phyloP scores from a whole-genome alignment of 352 stramenopile species.

The Phytophthora europaea region DNA sequence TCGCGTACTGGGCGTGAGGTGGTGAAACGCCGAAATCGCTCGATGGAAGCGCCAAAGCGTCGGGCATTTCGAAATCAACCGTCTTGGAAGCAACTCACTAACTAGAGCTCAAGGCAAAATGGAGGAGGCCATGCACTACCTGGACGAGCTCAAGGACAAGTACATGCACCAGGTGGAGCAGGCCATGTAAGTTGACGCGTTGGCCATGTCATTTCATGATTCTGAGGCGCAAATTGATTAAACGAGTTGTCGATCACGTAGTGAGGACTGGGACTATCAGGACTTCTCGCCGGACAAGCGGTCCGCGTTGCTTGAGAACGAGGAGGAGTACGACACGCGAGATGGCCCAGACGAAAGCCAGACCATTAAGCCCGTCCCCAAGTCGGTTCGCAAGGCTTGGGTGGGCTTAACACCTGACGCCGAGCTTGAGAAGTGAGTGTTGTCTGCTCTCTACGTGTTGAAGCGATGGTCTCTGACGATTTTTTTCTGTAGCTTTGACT shows the following conservation, averaged over 20 bases:
- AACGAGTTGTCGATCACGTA: neutral
- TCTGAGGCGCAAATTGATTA: neutral
- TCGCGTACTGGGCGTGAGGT: slow-evolving; percentile 17
- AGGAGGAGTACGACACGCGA: slow-evolving; percentile 48
- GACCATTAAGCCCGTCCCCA: slow-evolving; percentile 42
- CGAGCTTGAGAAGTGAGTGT: slow-evolving; percentile 58
- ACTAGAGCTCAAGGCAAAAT: slow-evolving; percentile 19
- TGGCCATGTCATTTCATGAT: neutral
- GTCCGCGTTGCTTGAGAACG: slow-evolving; percentile 64
- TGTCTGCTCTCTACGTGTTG: neutral
- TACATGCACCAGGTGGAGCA: slow-evolving; percentile 68
- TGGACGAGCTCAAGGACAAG: slow-evolving; percentile 71
- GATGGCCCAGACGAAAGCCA: slow-evolving; percentile 53
- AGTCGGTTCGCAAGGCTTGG: slow-evolving; percentile 45
- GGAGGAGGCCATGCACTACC: slow-evolving; percentile 53
- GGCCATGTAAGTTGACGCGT: slow-evolving; percentile 48
- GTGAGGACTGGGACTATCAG: slow-evolving; percentile 81
- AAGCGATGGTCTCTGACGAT: neutral
- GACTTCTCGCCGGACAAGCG: slow-evolving; percentile 76
- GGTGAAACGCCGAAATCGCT: slow-evolving; percentile 13
- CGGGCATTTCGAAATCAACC: slow-evolving; percentile 28
- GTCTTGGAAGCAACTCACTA: slow-evolving; percentile 11
- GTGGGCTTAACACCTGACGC: slow-evolving; percentile 57
- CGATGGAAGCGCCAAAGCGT: neutral
- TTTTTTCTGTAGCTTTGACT: slow-evolving; percentile 36